Conservation (phyloP, 192 early-diverging fungal genomes). For the Umbelopsis vinacea region DNA sequence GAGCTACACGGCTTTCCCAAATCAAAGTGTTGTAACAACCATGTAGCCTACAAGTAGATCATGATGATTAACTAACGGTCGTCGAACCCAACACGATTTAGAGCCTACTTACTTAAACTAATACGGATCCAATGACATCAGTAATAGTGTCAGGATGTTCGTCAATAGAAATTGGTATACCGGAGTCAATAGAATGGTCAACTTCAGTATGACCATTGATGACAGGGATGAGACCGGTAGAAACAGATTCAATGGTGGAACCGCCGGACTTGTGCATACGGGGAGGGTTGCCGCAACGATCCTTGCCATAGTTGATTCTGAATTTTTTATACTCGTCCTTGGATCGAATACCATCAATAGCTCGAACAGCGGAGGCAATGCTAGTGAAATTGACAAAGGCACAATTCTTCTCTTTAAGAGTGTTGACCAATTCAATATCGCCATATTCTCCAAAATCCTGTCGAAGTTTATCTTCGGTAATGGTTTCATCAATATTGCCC, state of each 20-base stretch:
- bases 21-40: not conserved
- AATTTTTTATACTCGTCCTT: conserved; percentile 65
- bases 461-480: conserved; percentile 72
- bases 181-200: not conserved
- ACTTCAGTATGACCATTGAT: conserved; percentile 10
- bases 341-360: conserved; percentile 69
- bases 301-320: conserved; percentile 84
- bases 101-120: conserved; percentile 17
- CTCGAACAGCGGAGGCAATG: conserved; percentile 74
- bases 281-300: conserved; percentile 83
- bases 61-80: not conserved
- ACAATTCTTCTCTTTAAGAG: conserved; percentile 80
- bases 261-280: conserved; percentile 38
- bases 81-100: too few relatives aligned
- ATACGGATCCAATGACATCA: conserved; percentile 11
- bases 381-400: conserved; percentile 88
- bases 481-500: conserved; percentile 65
- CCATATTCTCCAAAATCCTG: conserved; percentile 82
- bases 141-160: conserved; percentile 15
- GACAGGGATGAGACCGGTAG: not conserved
- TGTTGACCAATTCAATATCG: conserved; percentile 88
- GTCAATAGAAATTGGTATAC: conserved; percentile 18
- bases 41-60: not conserved
- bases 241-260: conserved; percentile 14
- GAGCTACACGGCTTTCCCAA: not conserved